Base-by-base conservation (phyloP, 176 grass and related monocot species). In the Lolium perenne region DNA sequence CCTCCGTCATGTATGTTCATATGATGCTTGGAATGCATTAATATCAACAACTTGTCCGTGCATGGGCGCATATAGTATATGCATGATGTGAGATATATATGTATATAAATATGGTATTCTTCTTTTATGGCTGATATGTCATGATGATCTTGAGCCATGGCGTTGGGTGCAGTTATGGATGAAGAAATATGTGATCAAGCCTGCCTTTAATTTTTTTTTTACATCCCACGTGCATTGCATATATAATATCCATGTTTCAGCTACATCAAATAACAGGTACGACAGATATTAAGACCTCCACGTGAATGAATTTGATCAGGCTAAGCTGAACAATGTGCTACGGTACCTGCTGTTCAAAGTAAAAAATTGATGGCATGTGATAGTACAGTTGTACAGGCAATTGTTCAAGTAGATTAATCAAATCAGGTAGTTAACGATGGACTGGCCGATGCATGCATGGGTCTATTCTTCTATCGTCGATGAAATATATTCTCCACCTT, bases 141-240 rank as follows among this genome's bases (percentile, higher is more conserved):
- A 75, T 35, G 23, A 29, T 11, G 49, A 55, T 18, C 8, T 2
- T 38, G 0, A 11, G 49, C 2, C 10, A 14, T 76, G 16, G 74
- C 11, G 15, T 76, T 76, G 50, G 47, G 73, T 76, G 73, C 25
- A 76, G 15, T 76, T 76, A 76, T 55, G 15, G 25, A 35, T 55
- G 25, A 59, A 58, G 53, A 78, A 78, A 78, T 58, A 14, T 41
- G 40, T 4, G 5, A 41, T 41, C 40, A 41, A 40, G 66, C 18
- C 50, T 56, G n/a, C 7, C 10, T 74, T 61, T 21, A 11, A 35
- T 83, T 14, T 54, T 41, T 13, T 74, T 74, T 50, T 13, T 8
- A 4, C 22, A 74, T 7, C 22, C 59, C 10, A 86, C 51, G 40
- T 76, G 76, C 67, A 74, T 80, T 43, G 6, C 7, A 23, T 41